phyloP scores from a whole-genome alignment of 2,329 filamentous ascomycete genomes.

The Thelonectria discophora region DNA sequence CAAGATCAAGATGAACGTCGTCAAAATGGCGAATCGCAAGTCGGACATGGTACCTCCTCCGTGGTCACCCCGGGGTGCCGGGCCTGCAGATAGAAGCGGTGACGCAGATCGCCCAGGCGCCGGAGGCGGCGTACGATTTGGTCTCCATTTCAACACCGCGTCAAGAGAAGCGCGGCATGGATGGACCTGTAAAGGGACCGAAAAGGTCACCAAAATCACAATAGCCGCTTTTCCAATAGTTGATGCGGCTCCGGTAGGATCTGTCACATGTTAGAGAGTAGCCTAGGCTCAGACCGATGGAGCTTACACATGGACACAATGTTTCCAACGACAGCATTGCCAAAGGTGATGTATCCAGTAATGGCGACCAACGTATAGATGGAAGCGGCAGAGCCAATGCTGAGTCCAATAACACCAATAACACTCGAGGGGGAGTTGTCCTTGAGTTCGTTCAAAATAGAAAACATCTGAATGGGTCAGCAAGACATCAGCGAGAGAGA shows the following conservation, averaged over 20 bases:
- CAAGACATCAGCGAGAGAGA: background rate
- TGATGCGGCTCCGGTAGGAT: constrained; percentile 68
- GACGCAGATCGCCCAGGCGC: constrained; percentile 50
- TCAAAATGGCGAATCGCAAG: constrained; percentile 86
- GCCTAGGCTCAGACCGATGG: background rate
- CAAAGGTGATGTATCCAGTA: constrained; percentile 95
- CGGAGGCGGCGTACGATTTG: constrained; percentile 56
- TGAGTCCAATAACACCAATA: constrained; percentile 79
- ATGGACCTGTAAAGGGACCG: constrained; percentile 93
- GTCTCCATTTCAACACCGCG: constrained; percentile 93
- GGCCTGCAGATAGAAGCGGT: constrained; percentile 51
- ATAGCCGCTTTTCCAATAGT: constrained; percentile 96
- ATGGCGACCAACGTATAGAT: constrained; percentile 93
- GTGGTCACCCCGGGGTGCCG: constrained; percentile 58
- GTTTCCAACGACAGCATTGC: constrained; percentile 87
- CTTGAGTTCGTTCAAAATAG: constrained; percentile 92
- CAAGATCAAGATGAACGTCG: constrained; percentile 82
- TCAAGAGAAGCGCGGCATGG: constrained; percentile 95
- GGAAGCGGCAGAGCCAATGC: constrained; percentile 86
- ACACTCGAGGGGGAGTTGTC: constrained; percentile 81
- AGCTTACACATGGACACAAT: constrained; percentile 89
- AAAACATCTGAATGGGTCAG: constrained; percentile 80
- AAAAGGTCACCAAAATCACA: constrained; percentile 95
- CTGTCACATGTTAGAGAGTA: constrained; percentile 41
- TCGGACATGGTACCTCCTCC: constrained; percentile 77